Evolutionary conservation across 768 basidiomycete species (phyloP).

Genomic region (Tylopilus cervinicoccineus): DNA sequence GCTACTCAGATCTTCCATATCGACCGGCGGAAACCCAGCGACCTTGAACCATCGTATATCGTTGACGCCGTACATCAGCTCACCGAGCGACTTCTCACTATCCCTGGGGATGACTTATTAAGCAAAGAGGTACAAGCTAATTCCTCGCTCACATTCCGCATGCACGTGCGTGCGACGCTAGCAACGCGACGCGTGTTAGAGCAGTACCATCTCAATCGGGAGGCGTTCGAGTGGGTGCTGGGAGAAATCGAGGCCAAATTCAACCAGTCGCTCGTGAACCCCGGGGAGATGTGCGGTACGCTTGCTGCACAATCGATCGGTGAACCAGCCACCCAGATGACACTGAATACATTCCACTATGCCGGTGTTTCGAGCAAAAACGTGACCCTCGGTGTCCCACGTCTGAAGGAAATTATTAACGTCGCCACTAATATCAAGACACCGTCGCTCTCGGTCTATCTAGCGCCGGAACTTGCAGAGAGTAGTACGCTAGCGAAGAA

Average conservation of each 20-base stretch:
- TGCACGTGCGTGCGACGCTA: conserved; percentile 88
- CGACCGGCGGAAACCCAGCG: conserved; percentile 87
- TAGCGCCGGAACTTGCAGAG: conserved; percentile 64
- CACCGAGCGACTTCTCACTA: conserved; percentile 76
- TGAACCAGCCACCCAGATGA: conserved; percentile 99
- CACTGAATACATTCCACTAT: conserved; percentile 99
- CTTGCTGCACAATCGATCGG: conserved; percentile 98
- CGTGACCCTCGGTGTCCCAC: conserved; percentile 98
- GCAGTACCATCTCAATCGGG: conserved; percentile 79
- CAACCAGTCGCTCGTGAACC: conserved; percentile 86
- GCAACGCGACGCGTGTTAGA: conserved; percentile 86
- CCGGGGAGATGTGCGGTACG: conserved; percentile 99
- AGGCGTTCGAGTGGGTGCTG: conserved; percentile 97
- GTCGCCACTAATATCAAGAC: conserved; percentile 99
- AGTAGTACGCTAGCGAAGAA: conserved; percentile 68
- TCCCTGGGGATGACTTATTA: conserved; percentile 80
- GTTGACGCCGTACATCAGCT: conserved; percentile 76
- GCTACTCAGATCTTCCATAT: conserved; percentile 96
- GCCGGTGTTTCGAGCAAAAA: conserved; percentile 99
- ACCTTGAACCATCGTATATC: conserved; percentile 85
- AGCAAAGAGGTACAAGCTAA: conserved; percentile 80
- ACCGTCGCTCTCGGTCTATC: conserved; percentile 88
- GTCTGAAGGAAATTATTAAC: conserved; percentile 98
- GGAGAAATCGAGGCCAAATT: conserved; percentile 95
- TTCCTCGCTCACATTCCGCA: conserved; percentile 87